These are phyloP conservation scores for Crithidia sp. DNA, from an alignment of 208 protist genomes.

Conservation along the genomic window DNA sequence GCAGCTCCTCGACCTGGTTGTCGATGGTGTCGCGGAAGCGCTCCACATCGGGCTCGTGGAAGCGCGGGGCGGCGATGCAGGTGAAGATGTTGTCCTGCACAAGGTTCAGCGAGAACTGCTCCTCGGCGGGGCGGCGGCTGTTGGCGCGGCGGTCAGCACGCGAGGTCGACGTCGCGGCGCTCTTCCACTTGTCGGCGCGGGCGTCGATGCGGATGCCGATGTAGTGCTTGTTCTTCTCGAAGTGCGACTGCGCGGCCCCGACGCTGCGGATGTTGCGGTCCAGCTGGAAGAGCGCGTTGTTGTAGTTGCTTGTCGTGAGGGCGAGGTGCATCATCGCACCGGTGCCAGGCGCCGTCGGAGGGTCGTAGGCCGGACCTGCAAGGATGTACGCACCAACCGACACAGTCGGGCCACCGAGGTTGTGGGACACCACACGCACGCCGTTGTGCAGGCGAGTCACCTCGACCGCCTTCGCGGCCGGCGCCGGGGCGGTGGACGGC, in stretches of 20 bases:
- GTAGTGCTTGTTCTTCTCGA: conserved; percentile 88
- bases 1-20: conserved; percentile 83
- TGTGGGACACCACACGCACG: conserved; percentile 80
- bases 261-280: conserved; percentile 84
- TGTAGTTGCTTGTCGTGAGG: conserved; percentile 84
- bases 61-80: conserved; percentile 74
- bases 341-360: conserved; percentile 63
- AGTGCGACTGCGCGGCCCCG: conserved; percentile 71
- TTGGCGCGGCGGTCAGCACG: conserved; percentile 19
- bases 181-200: conserved; percentile 75
- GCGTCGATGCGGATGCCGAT: conserved; percentile 78
- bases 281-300: conserved; percentile 85
- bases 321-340: conserved; percentile 79
- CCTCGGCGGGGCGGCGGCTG: conserved; percentile 19
- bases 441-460: conserved; percentile 83
- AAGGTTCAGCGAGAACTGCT: conserved; percentile 60
- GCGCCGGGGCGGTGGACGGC: conserved; percentile 8
- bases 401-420: conserved; percentile 66
- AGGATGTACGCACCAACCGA: conserved; percentile 86
- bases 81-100: conserved; percentile 87
- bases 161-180: conserved; percentile 19
- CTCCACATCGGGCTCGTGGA: conserved; percentile 84
- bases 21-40: conserved; percentile 87
- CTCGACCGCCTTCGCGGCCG: conserved; percentile 44
- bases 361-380: conserved; percentile 86